Evolutionary conservation across 1,284 basidiomycete species (phyloP), one percentile per base, ranked within the genome.

Genomic region (Calocybe gambosa): DNA sequence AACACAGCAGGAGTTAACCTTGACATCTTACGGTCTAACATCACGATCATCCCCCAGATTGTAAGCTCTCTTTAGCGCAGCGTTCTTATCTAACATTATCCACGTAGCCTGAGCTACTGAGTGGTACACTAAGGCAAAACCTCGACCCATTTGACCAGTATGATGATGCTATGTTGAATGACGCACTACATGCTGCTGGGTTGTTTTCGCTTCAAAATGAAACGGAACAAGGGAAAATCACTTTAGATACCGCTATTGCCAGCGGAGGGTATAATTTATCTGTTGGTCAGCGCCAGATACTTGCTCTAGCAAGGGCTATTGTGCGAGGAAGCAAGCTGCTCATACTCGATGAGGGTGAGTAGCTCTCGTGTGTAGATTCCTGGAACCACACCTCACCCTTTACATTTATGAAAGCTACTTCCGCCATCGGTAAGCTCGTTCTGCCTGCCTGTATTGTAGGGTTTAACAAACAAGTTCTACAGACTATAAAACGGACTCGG

Each of bases 121-220:
- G 73, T 48, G 82, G 79, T 10, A 71, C 74, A 0, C 58, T 83
- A 20, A 68, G 79, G 9, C 62, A 74, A 42, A 82, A 82, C 57
- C 57, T 85, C 8, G 83, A 85, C 57, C 88, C 89, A 0, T 91
- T 90, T 58, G 76, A 73, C 5, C 73, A 84, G 58, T 72, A 82
- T 57, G 83, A 88, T 43, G 89, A 92, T 59, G 74, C 75, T 0
- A 67, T 65, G 3, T 63, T 83, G 39, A 78, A 80, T 49, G 66
- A 67, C 46, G 76, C 80, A 1, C 61, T 84, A 1, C 70, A 71
- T n/a, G 65, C 77, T 16, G 69, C 79, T 2, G 78, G 78, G 0
- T 60, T 83, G 1, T 77, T 71, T 55, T 66, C 75, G 2, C 59
- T 79, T 2, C 76, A 79, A 54, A 65, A 53, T 33, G 73, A 79